Percentiles rank a stretch among this genome's conserved stretches.
Evolutionary conservation across 176 grass and related monocot genomes (phyloP).

Genomic region (Pontederia paniculata): DNA sequence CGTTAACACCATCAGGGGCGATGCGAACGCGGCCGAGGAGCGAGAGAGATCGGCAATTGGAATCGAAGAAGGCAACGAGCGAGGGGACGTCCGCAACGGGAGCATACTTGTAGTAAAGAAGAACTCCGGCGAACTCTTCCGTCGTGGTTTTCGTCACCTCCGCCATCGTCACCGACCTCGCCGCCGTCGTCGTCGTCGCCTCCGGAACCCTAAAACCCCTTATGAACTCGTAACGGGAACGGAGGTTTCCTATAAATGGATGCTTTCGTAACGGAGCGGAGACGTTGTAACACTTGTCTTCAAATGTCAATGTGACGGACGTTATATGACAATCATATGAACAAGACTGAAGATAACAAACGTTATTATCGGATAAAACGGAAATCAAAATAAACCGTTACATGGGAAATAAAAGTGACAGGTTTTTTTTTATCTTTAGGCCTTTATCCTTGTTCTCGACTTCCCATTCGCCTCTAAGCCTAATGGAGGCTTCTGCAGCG

Average conservation of each 20-base stretch:
- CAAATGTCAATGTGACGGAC: too few species aligned
- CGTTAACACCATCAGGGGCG: constrained; percentile 74
- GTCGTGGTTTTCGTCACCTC: background rate
- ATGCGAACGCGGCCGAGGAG: constrained; percentile 85
- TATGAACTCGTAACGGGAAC: background rate
- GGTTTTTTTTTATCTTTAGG: too few species aligned
- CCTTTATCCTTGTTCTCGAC: background rate
- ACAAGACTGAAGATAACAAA: too few species aligned
- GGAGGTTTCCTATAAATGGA: background rate
- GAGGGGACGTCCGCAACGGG: constrained; percentile 42
- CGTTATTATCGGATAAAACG: too few species aligned
- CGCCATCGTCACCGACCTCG: constrained; percentile 1
- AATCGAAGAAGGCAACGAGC: constrained; percentile 55
- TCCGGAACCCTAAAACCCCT: background rate
- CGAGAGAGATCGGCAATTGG: constrained; percentile 37
- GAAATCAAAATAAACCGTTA: too few species aligned
- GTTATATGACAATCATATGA: too few species aligned
- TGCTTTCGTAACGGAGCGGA: too few species aligned
- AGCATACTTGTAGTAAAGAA: constrained; percentile 90
- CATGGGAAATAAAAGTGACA: too few species aligned
- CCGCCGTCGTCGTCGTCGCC: background rate
- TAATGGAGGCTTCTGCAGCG: background rate
- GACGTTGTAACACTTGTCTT: too few species aligned
- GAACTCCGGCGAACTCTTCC: constrained; percentile 40
- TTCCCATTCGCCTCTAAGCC: background rate